Percentiles rank a stretch among this genome's conserved stretches.
These are phyloP conservation scores for Priceomyces carsonii DNA, from an alignment of 805 yeast species.

Conservation along the genomic window DNA sequence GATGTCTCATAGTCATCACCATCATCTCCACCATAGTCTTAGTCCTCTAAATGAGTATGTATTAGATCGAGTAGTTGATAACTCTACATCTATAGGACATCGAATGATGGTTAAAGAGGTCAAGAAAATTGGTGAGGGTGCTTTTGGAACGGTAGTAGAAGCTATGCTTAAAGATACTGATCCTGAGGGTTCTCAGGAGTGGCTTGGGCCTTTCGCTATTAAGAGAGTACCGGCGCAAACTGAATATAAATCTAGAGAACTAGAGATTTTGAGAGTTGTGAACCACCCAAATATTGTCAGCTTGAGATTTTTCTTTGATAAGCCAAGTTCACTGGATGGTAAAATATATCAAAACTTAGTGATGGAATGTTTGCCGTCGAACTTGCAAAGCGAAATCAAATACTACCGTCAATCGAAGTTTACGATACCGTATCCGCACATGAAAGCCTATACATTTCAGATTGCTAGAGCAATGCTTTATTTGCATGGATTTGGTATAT, in stretches of 20 bases:
- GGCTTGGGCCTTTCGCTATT: constrained; percentile 84
- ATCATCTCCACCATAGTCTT: constrained; percentile 3
- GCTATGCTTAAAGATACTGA: constrained; percentile 49
- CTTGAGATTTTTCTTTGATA: constrained; percentile 70
- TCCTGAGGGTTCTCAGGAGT: constrained; percentile 22
- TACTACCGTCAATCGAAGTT: constrained; percentile 61
- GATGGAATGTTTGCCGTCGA: constrained; percentile 86
- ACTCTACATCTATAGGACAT: constrained; percentile 49
- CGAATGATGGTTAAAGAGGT: constrained; percentile 73
- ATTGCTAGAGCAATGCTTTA: constrained; percentile 82
- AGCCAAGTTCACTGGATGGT: constrained; percentile 60
- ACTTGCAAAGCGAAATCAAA: constrained; percentile 73
- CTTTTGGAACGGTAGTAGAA: constrained; percentile 82
- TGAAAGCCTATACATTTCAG: constrained; percentile 77
- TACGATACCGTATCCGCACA: constrained; percentile 68
- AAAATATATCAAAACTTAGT: constrained; percentile 77
- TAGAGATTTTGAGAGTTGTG: constrained; percentile 72
- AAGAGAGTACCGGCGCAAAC: constrained; percentile 87
- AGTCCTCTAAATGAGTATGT: constrained; percentile 34
- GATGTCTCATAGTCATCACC: constrained; percentile 4
- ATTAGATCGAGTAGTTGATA: constrained; percentile 54
- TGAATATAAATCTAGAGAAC: constrained; percentile 79
- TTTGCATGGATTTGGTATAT: constrained; percentile 75
- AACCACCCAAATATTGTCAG: constrained; percentile 79
- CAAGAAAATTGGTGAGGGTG: constrained; percentile 81